A percentile compares a stretch with the other conserved stretches of the same genome.
Conservation (phyloP, 345 rosid genomes). For the Eucalyptus microcorys region DNA sequence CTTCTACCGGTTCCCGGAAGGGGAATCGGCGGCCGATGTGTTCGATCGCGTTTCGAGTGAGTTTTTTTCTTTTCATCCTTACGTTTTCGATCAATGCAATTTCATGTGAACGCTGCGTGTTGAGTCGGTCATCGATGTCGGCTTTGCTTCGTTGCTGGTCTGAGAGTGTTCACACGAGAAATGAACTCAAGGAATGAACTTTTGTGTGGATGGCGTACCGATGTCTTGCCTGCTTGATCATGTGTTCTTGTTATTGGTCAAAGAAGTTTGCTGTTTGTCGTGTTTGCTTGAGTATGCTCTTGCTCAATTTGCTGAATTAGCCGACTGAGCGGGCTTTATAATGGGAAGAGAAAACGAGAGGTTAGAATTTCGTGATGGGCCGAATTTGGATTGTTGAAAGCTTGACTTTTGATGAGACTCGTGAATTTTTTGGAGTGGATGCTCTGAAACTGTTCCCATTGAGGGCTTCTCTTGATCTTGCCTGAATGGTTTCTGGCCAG, state of each 20-base stretch:
- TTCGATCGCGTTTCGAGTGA: constrained; percentile 94
- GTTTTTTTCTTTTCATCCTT: not conserved
- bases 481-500: not conserved
- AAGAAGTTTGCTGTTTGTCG: not conserved
- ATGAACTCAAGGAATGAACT: not conserved
- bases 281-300: not conserved
- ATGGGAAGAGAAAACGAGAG: not conserved
- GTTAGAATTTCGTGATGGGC: not conserved
- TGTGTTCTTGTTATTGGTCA: not conserved
- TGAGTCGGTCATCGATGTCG: not conserved
- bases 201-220: not conserved
- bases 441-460: not conserved
- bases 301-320: not conserved
- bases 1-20: constrained; percentile 92
- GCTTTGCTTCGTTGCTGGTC: not conserved
- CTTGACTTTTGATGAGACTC: not conserved
- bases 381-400: not conserved
- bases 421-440: not conserved
- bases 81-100: not conserved
- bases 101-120: not conserved
- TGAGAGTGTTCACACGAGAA: not conserved
- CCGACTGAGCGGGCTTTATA: not conserved
- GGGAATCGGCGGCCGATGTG: constrained; percentile 97
- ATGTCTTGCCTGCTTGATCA: not conserved
- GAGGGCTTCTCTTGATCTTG: not conserved